Evolutionary conservation across 2,329 filamentous ascomycete species (phyloP).

Genomic region (Penicillium brevicompactum): DNA sequence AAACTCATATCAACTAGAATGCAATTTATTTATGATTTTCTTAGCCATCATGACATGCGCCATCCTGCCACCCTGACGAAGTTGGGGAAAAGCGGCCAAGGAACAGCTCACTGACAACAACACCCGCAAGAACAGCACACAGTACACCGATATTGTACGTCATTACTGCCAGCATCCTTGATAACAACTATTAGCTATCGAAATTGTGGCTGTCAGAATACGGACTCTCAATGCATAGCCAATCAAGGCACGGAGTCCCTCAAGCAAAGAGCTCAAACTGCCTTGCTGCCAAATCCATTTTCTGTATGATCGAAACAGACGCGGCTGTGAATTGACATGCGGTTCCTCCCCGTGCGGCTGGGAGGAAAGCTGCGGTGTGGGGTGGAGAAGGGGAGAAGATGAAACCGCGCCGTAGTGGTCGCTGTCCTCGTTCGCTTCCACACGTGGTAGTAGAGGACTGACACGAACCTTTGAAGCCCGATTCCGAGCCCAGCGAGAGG

Average conservation of each 20-base stretch:
- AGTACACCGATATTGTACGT: slow-evolving; percentile 15
- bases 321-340: too few relatives aligned
- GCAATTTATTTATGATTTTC: too few relatives aligned
- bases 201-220: background rate
- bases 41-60: slow-evolving; percentile 11
- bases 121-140: slow-evolving; percentile 10
- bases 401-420: too few relatives aligned
- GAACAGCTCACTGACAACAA: slow-evolving; percentile 10
- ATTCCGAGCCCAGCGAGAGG: too few relatives aligned
- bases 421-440: too few relatives aligned
- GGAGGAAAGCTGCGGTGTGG: background rate
- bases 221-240: slow-evolving; percentile 12
- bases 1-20: too few relatives aligned
- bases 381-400: too few relatives aligned
- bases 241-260: slow-evolving; percentile 7
- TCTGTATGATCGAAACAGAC: background rate
- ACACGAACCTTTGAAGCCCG: too few relatives aligned
- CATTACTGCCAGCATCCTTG: slow-evolving; percentile 20
- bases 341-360: background rate
- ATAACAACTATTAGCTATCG: background rate
- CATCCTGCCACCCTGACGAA: slow-evolving; percentile 10
- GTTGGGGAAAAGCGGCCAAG: slow-evolving; percentile 10
- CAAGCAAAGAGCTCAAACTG: slow-evolving; percentile 6
- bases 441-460: too few relatives aligned
- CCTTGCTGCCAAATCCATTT: slow-evolving; percentile 3